phyloP scores from a whole-genome alignment of 352 stramenopile genomes.

The Phytophthora melonis region DNA sequence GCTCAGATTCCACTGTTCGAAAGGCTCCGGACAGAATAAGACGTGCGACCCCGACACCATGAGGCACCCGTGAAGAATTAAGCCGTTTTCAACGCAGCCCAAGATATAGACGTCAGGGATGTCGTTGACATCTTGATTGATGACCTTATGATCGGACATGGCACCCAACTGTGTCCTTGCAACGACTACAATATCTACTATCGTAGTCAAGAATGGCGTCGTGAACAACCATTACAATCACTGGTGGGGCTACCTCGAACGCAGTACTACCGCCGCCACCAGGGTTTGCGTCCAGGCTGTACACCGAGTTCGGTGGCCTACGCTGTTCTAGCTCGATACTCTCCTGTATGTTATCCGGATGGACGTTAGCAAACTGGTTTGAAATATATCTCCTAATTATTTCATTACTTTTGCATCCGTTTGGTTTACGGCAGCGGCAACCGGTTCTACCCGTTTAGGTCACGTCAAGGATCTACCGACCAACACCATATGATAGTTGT shows the following conservation, averaged over 20 bases:
- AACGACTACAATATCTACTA: background rate
- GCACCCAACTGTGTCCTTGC: background rate
- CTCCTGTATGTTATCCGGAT: too few species aligned
- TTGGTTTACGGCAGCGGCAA: too few species aligned
- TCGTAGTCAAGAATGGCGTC: background rate
- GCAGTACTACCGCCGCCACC: background rate
- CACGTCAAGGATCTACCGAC: too few species aligned
- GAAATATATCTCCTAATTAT: too few species aligned
- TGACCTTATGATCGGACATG: background rate
- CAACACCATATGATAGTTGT: too few species aligned
- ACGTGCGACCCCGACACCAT: background rate
- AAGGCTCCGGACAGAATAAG: background rate
- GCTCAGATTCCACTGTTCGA: background rate
- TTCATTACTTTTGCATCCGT: too few species aligned
- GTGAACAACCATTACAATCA: background rate
- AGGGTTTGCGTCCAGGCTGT: too few species aligned
- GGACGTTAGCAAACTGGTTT: too few species aligned
- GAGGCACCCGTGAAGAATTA: background rate
- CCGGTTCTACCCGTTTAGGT: too few species aligned
- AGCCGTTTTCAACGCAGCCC: background rate
- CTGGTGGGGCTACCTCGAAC: background rate
- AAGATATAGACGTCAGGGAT: background rate
- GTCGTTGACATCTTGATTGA: background rate
- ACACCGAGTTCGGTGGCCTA: too few species aligned
- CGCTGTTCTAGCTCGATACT: too few species aligned